Conservation (phyloP, 208 protist genomes). For the Acanthamoeba quina region DNA sequence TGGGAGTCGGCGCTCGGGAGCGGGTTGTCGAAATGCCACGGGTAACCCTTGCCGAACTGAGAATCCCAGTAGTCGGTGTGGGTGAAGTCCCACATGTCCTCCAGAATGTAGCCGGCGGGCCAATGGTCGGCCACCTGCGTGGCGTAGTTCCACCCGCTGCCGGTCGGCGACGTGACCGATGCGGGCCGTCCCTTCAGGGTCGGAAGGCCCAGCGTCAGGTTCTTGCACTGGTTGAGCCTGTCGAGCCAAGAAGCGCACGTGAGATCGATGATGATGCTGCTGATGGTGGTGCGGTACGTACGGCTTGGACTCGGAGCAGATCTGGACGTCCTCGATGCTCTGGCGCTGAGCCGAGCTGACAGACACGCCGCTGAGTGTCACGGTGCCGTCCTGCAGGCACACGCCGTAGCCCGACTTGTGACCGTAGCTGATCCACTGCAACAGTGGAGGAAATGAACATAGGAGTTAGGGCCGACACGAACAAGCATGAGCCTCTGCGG, state of each 20-base stretch:
- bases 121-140: conserved; percentile 45
- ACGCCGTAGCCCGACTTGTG: background rate
- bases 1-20: conserved; percentile 49
- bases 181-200: background rate
- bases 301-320: conserved; percentile 9
- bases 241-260: background rate
- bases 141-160: conserved; percentile 63
- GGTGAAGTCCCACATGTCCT: conserved; percentile 77
- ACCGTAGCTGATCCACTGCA: background rate
- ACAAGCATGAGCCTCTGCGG: background rate
- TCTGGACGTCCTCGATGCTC: background rate
- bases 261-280: too few species aligned
- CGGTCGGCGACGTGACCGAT: background rate
- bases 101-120: conserved; percentile 52
- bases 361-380: background rate
- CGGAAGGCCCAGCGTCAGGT: background rate
- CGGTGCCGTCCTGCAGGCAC: background rate
- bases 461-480: too few species aligned
- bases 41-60: conserved; percentile 71
- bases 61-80: conserved; percentile 73
- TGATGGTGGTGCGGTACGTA: too few species aligned
- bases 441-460: too few species aligned
- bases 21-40: conserved; percentile 78
- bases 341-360: background rate
- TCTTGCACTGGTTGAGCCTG: background rate